Evolutionary conservation across 1,139 yeast species (phyloP), one percentile per base, ranked within the genome.

Genomic region (Pichia norvegensis): DNA sequence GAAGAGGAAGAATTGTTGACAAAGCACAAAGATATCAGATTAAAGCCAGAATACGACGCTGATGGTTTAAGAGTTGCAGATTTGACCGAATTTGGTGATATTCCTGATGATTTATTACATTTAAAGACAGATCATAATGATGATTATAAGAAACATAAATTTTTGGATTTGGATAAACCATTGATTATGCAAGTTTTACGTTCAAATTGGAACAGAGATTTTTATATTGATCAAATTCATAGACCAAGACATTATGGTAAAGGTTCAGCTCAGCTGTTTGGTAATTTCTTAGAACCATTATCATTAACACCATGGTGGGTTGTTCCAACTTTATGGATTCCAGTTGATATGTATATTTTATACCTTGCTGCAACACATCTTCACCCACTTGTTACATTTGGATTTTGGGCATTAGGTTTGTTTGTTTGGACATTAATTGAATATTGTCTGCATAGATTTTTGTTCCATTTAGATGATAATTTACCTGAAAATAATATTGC

Each of bases 191-290:
- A 92, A 68, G 85, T 92, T 44, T 67, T 86, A 50, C 72, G 74
- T 51, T 79, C 88, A 38, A 73, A 76, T 40, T 92, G 87, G 70
- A 61, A 84, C 40, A 90, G 86, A 64, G 95, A 85, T 42, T 92
- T 92, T 61, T 92, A 92, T 65, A 73, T 92, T 61, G 96, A 88
- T 63, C 97, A 92, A 67, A 94, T 92, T 40, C 98, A 92, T 66
- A 79, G 97, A 65, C 98, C 98, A 46, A 81, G 98, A 62, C 98
- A 92, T 66, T 83, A 81, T 59, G 87, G 87, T 54, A 74, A 81
- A 57, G 97, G 97, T 10, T 85, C 96, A 3, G 98, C 98, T 16
- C 96, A 90, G 7, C 59, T 83, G 43, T 83, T 83, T 62, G 90
- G 90, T 47, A 81, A 81, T 63, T 78, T 81, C 62, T 62, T 83